Percentiles rank a stretch among this genome's conserved stretches.
Evolutionary conservation across 2,329 filamentous ascomycete species (phyloP).

Genomic region (Fonsecaea pedrosoi): DNA sequence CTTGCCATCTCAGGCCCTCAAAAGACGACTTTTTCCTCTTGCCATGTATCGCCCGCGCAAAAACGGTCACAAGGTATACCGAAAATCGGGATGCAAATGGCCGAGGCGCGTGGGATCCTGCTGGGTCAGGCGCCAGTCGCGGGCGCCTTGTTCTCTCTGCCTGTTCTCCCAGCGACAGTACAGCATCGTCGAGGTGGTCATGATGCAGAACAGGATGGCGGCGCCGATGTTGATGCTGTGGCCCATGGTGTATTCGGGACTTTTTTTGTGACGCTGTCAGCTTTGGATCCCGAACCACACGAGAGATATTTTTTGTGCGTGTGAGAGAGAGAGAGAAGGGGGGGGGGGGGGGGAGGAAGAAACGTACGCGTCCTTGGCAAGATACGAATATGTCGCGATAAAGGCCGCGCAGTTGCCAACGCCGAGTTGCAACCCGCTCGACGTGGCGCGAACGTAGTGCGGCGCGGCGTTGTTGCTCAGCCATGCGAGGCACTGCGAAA

Average conservation of each 20-base stretch:
- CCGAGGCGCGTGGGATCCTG: conserved; percentile 47
- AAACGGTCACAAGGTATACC: conserved; percentile 49
- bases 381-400: conserved; percentile 58
- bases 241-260: conserved; percentile 49
- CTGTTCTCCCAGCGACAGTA: conserved; percentile 54
- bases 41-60: no score
- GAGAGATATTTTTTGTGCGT: background rate
- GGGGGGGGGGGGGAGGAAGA: background rate
- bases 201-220: conserved; percentile 46
- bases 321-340: no score
- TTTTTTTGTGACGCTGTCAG: conserved; percentile 19
- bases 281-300: background rate
- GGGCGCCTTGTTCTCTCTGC: conserved; percentile 48
- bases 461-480: conserved; percentile 39
- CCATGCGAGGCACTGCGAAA: conserved; percentile 70
- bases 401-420: conserved; percentile 73
- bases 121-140: conserved; percentile 47
- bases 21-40: background rate
- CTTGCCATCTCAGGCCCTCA: no score
- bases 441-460: conserved; percentile 45
- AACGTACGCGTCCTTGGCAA: conserved; percentile 51
- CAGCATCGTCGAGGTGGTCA: conserved; percentile 44
- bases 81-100: conserved; percentile 51
- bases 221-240: conserved; percentile 53
- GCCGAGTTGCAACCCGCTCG: conserved; percentile 63